Evolutionary conservation across 495 filamentous ascomycete genomes (phyloP).

Genomic region (Neurospora tetraspora): DNA sequence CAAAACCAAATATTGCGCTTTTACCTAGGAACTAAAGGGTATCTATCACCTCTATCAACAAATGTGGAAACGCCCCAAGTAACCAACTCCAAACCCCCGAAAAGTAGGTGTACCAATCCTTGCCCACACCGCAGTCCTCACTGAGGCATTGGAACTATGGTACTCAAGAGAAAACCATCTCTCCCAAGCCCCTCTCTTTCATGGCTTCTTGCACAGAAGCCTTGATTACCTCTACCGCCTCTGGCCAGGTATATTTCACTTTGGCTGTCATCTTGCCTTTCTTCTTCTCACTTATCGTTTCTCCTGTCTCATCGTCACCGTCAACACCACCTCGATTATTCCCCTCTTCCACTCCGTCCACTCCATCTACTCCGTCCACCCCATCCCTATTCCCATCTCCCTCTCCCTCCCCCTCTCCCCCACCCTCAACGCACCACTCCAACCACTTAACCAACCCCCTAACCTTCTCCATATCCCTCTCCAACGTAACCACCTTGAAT

Average conservation of each 20-base stretch:
- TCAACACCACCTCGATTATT: not conserved
- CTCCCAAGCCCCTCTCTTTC: constrained; percentile 51
- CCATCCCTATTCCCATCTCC: constrained; percentile 10
- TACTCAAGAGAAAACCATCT: constrained; percentile 41
- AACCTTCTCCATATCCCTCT: constrained; percentile 54
- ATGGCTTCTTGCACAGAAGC: constrained; percentile 51
- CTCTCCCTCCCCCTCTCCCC: constrained; percentile 19
- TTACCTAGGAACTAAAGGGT: not conserved
- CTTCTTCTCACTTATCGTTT: not conserved
- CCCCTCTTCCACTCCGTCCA: not conserved
- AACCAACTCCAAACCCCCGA: no score
- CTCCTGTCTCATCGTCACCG: not conserved
- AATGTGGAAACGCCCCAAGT: no score
- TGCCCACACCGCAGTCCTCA: not conserved
- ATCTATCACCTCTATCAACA: not conserved
- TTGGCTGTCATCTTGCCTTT: not conserved
- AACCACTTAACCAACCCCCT: constrained; percentile 51
- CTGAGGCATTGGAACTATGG: not conserved
- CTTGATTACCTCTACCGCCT: constrained; percentile 47
- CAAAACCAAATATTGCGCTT: not conserved
- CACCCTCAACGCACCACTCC: constrained; percentile 55
- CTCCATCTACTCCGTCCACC: not conserved
- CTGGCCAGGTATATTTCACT: constrained; percentile 17
- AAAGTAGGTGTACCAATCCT: not conserved
- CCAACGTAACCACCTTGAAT: constrained; percentile 54